A percentile compares a stretch with the other conserved stretches of the same genome.
Conservation (phyloP, 2,329 filamentous ascomycete genomes). For the Xylariaceae sp. region DNA sequence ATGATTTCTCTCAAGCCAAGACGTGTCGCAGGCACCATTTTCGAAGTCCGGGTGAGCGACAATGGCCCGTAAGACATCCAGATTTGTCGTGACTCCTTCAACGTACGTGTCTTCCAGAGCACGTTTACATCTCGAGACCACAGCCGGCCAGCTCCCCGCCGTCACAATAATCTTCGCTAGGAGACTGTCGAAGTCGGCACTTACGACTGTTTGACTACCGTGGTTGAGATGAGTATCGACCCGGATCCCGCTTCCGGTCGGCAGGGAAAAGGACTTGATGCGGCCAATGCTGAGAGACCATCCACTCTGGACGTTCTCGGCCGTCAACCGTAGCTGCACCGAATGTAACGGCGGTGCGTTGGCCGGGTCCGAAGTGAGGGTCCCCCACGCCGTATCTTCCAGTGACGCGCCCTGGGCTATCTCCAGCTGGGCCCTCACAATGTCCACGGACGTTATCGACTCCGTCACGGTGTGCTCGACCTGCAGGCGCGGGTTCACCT, state of each 20-base stretch:
- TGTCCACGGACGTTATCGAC: constrained; percentile 10
- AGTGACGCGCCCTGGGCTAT: constrained; percentile 7
- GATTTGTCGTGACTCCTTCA: constrained; percentile 8
- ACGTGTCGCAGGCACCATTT: constrained; percentile 6
- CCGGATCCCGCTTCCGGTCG: constrained; percentile 7
- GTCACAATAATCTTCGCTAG: constrained; percentile 10
- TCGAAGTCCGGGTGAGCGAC: constrained; percentile 6
- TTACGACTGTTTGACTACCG: constrained; percentile 1
- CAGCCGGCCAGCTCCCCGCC: neutral
- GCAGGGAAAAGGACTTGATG: constrained; percentile 5
- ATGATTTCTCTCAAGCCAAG: constrained; percentile 7
- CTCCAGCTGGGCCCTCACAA: constrained; percentile 8
- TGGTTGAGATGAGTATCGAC: constrained; percentile 8
- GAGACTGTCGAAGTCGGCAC: constrained; percentile 9
- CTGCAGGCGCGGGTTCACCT: constrained; percentile 56
- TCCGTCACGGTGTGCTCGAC: constrained; percentile 77
- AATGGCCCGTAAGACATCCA: constrained; percentile 9
- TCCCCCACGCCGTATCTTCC: constrained; percentile 2
- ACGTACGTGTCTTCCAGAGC: constrained; percentile 9
- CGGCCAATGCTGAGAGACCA: constrained; percentile 11
- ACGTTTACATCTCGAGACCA: constrained; percentile 7
- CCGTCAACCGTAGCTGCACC: constrained; percentile 9
- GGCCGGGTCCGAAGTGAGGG: constrained; percentile 2
- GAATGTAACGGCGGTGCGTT: constrained; percentile 3
- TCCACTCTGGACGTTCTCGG: constrained; percentile 8